These are phyloP conservation scores for Boletus tylopilopsis DNA, from an alignment of 768 basidiomycete species.

Conservation along the genomic window DNA sequence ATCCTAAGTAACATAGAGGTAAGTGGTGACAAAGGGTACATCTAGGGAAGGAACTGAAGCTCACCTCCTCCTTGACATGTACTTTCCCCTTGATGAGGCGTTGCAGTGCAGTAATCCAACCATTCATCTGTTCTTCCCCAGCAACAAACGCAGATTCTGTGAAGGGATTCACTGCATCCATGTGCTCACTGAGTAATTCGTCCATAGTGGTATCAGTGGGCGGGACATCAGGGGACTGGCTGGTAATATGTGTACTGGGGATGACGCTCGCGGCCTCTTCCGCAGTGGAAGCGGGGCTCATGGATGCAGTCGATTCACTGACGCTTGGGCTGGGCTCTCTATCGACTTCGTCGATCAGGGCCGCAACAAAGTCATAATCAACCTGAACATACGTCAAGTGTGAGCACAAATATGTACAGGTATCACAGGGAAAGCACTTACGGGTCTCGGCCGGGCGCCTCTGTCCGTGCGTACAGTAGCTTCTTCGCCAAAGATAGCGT, in stretches of 20 bases:
- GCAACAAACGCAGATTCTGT: not conserved
- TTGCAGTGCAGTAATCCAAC: slow-evolving; percentile 25
- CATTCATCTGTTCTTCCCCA: slow-evolving; percentile 5
- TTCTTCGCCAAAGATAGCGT: slow-evolving; percentile 17
- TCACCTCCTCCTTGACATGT: slow-evolving; percentile 21
- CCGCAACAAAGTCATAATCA: slow-evolving; percentile 6
- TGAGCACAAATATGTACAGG: not conserved
- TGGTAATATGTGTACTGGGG: slow-evolving; percentile 19
- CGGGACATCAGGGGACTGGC: slow-evolving; percentile 12
- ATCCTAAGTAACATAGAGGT: slow-evolving; percentile 12
- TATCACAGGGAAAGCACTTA: slow-evolving; percentile 3
- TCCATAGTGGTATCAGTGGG: not conserved
- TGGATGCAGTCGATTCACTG: slow-evolving; percentile 3
- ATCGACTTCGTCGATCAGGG: slow-evolving; percentile 6
- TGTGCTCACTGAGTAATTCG: not conserved
- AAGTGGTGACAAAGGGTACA: not conserved
- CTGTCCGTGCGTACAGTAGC: slow-evolving; percentile 22
- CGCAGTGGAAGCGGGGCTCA: not conserved
- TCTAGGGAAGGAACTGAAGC: not conserved
- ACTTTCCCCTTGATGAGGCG: slow-evolving; percentile 31
- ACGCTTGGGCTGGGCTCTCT: not conserved
- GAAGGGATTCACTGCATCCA: not conserved
- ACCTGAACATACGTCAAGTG: slow-evolving; percentile 4
- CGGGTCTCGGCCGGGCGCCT: slow-evolving; percentile 18
- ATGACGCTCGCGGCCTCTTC: slow-evolving; percentile 1